Base-by-base conservation (phyloP, 805 yeast genomes). In the Ogataea haglerorum region DNA sequence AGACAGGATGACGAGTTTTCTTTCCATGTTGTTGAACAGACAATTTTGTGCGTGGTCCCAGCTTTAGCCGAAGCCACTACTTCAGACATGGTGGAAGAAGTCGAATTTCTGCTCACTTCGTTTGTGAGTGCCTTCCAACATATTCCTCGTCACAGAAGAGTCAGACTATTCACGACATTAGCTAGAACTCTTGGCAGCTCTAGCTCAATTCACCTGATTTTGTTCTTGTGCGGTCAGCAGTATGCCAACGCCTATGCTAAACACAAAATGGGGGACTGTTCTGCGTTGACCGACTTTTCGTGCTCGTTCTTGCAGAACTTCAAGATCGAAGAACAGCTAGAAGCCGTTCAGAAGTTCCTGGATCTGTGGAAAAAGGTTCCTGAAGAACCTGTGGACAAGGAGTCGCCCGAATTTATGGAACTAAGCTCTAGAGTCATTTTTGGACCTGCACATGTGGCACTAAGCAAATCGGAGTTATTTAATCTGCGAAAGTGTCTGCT, bases 1-100 rank as follows among this genome's bases (percentile, higher is more conserved):
- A 82, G 96, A 56, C 96, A 93, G 65, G 99, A 93, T 61, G 98
- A 93, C 62, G 97, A 88, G 58, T 91, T 86, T 57, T 88, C 97
- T 0, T 84, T 84, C 23, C 85, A 85, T 50, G 97, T 90, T 32
- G 88, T 93, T 47, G 95, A 89, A 56, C 93, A 87, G 59, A 91
- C 99, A 2, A 83, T 93, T 36, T 67, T 84, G 16, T 82, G 85
- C 53, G 96, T 93, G 36, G 81, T 93, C 25, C 98, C 99, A 5
- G 96, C 97, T 0, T 72, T 91, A 45, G 79, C 89, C 2, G 56
- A 64, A 15, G 63, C 72, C 10, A 62, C 74, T 7, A 70, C 72
- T 30, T 47, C 57, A 13, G 72, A 72, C 37, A 65, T 68, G 49
- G 60, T 59, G 10, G 82, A 78, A 42, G 95, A 88, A 60, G 76